phyloP scores from a whole-genome alignment of 768 basidiomycete genomes.

The Hericium coralloides region DNA sequence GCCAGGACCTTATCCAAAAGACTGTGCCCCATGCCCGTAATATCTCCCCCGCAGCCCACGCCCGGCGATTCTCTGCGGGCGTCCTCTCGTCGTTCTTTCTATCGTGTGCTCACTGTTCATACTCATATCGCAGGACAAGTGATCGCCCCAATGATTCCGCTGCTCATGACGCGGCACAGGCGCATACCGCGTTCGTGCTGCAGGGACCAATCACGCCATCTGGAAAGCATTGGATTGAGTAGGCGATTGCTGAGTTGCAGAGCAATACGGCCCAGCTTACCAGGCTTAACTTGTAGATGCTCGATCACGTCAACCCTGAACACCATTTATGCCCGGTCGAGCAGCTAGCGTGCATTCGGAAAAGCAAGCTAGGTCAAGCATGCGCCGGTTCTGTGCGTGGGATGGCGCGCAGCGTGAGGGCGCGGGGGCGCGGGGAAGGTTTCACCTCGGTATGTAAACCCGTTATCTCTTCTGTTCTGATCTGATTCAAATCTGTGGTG shows the following conservation, averaged over 20 bases:
- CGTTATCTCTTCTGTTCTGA: no score
- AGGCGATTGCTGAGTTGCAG: slow-evolving; percentile 32
- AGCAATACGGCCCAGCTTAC: background rate
- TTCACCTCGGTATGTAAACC: no score
- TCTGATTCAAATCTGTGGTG: no score
- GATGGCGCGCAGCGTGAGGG: no score
- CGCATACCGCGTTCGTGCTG: slow-evolving; percentile 70
- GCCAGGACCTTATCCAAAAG: slow-evolving; percentile 47
- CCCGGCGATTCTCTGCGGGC: slow-evolving; percentile 61
- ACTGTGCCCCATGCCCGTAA: slow-evolving; percentile 48
- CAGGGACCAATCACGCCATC: slow-evolving; percentile 51
- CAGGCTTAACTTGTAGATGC: slow-evolving; percentile 38
- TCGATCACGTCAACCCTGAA: slow-evolving; percentile 39
- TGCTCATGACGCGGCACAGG: slow-evolving; percentile 81
- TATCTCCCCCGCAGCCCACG: slow-evolving; percentile 43
- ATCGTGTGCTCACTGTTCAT: slow-evolving; percentile 8
- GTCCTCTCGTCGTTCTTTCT: slow-evolving; percentile 19
- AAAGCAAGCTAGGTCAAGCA: no score
- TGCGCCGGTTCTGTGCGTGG: no score
- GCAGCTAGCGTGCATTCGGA: no score
- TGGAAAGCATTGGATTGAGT: slow-evolving; percentile 81
- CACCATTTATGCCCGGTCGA: slow-evolving; percentile 54
- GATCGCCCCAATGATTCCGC: slow-evolving; percentile 65
- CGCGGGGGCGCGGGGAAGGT: no score
- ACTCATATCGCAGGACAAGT: slow-evolving; percentile 41